These are phyloP conservation scores for Amphibolis antarctica DNA, from an alignment of 106 monocot species.

Conservation along the genomic window DNA sequence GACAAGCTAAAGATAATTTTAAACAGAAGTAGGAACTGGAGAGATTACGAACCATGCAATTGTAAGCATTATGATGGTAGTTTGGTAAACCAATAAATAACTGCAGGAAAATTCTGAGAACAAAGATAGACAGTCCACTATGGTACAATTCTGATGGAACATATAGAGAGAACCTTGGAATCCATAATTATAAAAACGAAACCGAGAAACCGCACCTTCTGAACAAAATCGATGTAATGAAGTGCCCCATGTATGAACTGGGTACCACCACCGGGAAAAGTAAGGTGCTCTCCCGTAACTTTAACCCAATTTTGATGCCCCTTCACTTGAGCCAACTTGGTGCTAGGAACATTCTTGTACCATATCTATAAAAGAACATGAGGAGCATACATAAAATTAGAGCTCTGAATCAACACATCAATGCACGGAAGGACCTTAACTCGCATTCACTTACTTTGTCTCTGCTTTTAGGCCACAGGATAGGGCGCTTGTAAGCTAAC, in stretches of 20 bases:
- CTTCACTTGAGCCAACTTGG: constrained; percentile 89
- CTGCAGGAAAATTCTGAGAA: too few species aligned
- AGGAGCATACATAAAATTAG: background rate
- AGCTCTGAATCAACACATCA: background rate
- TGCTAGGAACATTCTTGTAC: constrained; percentile 85
- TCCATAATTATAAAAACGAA: background rate
- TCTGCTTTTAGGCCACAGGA: constrained; percentile 77
- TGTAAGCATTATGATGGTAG: too few species aligned
- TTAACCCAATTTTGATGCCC: constrained; percentile 98
- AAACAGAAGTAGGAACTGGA: too few species aligned
- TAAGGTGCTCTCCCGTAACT: constrained; percentile 63
- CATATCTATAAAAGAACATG: constrained; percentile 42
- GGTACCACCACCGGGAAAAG: constrained; percentile 93
- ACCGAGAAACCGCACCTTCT: constrained; percentile 35
- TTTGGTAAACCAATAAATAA: too few species aligned
- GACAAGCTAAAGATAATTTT: too few species aligned
- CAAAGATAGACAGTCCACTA: too few species aligned
- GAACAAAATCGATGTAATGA: constrained; percentile 90
- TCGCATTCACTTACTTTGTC: constrained; percentile 39
- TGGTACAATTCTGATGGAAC: too few species aligned
- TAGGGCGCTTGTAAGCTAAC: constrained; percentile 42
- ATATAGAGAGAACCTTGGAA: background rate
- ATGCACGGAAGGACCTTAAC: too few species aligned
- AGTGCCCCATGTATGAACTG: constrained; percentile 97
- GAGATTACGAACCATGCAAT: too few species aligned